phyloP scores from a whole-genome alignment of 2,329 filamentous ascomycete genomes.

The Chaetomium olivaceum region DNA sequence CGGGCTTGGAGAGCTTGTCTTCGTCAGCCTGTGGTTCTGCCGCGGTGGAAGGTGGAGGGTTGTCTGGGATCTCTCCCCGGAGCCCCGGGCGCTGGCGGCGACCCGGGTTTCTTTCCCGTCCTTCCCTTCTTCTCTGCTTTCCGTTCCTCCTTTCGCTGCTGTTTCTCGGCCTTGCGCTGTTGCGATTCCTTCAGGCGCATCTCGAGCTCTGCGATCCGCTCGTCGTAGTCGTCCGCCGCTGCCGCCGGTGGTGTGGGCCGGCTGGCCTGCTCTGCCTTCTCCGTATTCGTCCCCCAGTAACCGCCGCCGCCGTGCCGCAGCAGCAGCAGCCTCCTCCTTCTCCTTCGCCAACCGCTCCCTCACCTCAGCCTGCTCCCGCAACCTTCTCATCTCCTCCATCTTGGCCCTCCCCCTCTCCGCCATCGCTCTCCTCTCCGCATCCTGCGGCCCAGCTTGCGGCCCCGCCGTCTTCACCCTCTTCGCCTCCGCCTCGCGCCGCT shows the following conservation, averaged over 20 bases:
- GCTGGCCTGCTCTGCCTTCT: background rate
- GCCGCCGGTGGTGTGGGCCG: background rate
- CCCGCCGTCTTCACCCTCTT: constrained; percentile 56
- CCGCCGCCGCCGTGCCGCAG: background rate
- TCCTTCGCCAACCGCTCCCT: constrained; percentile 40
- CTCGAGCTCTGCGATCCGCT: constrained; percentile 48
- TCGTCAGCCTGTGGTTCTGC: constrained; percentile 42
- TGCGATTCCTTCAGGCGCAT: constrained; percentile 43
- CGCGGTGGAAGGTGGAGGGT: constrained; percentile 18
- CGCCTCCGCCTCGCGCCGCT: constrained; percentile 53
- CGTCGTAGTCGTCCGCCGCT: constrained; percentile 33
- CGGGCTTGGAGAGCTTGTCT: constrained; percentile 30
- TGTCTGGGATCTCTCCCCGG: background rate
- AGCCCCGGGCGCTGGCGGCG: constrained; percentile 20
- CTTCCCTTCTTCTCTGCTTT: constrained; percentile 41
- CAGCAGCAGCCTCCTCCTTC: constrained; percentile 8
- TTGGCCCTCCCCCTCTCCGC: constrained; percentile 38
- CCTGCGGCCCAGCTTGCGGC: constrained; percentile 16
- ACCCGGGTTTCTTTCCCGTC: constrained; percentile 33
- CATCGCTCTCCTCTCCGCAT: constrained; percentile 39
- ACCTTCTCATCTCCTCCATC: constrained; percentile 45
- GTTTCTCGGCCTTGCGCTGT: constrained; percentile 45
- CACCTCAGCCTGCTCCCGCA: constrained; percentile 45
- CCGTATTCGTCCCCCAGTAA: background rate
- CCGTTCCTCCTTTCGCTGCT: constrained; percentile 43